Conservation (phyloP, 495 filamentous ascomycete genomes). For the Hypoxylon lenormandii region DNA sequence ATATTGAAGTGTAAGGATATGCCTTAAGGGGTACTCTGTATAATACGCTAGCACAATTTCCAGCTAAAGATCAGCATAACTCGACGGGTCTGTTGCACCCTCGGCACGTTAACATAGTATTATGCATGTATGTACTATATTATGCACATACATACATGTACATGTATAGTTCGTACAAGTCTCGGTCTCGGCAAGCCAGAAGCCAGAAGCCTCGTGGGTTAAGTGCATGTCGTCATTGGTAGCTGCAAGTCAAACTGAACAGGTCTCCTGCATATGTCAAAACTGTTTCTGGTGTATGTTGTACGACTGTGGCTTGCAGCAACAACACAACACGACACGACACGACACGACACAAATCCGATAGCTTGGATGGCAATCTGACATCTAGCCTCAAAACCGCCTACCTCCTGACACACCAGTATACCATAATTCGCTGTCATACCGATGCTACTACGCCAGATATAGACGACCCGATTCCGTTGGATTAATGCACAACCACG, state of each 20-base stretch:
- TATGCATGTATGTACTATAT: background rate
- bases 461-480: background rate
- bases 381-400: background rate
- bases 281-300: background rate
- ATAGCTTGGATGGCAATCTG: background rate
- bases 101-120: background rate
- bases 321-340: background rate
- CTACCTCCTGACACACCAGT: background rate
- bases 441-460: background rate
- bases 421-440: background rate
- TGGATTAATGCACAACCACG: background rate
- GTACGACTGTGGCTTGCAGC: background rate
- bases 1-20: too few relatives aligned
- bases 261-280: background rate
- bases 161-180: background rate
- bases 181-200: too few relatives aligned
- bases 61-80: too few relatives aligned
- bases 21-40: too few relatives aligned
- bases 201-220: slow-evolving; percentile 13
- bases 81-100: too few relatives aligned
- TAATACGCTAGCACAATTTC: too few relatives aligned
- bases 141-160: too few relatives aligned
- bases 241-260: background rate
- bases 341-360: background rate
- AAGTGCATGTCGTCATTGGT: slow-evolving; percentile 24